These are phyloP conservation scores for Jamesozyma hellenica DNA, from an alignment of 805 yeast genomes.

Conservation along the genomic window DNA sequence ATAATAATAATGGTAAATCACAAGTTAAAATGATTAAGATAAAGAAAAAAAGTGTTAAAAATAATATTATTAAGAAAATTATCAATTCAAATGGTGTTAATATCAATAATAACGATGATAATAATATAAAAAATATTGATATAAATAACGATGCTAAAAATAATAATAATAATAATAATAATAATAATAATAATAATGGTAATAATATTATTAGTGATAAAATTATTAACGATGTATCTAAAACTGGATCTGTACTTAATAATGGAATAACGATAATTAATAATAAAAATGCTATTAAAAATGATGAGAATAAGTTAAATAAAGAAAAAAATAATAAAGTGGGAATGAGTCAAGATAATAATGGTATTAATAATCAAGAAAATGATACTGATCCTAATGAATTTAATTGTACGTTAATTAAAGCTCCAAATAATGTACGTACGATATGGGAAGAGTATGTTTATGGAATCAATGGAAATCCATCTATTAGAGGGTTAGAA, in stretches of 20 bases:
- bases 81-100: no score
- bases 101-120: no score
- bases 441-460: constrained; percentile 34
- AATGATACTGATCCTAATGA: constrained; percentile 4
- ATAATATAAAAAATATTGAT: background rate
- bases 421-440: constrained; percentile 28
- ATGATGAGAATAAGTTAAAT: no score
- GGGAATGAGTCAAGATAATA: constrained; percentile 13
- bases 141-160: constrained; percentile 13
- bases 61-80: no score
- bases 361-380: constrained; percentile 10
- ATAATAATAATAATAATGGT: no score
- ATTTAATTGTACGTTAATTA: constrained; percentile 21
- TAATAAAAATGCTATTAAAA: no score
- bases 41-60: no score
- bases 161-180: constrained; percentile 11
- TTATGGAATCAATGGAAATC: constrained; percentile 33
- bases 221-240: no score
- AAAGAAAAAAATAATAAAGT: background rate
- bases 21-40: no score
- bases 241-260: no score
- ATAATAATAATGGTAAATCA: constrained; percentile 14
- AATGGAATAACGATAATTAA: no score
- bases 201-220: no score
- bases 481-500: constrained; percentile 34